Evolutionary conservation across 1,284 basidiomycete genomes (phyloP).

Genomic region (Ustanciosporium gigantosporum): DNA sequence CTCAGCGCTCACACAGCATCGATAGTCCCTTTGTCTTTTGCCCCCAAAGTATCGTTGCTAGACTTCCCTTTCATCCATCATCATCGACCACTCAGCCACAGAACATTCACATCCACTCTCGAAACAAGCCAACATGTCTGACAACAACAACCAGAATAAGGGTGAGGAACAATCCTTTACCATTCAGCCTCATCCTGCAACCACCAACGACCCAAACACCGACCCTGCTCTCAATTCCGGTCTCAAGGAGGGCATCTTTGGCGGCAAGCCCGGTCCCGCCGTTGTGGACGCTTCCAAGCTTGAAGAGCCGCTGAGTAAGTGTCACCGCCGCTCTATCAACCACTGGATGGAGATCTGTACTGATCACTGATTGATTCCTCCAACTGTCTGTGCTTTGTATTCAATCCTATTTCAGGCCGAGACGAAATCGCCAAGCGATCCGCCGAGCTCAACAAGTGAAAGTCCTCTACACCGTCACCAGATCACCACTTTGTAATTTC

Average conservation of each 20-base stretch:
- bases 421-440: slow-evolving; percentile 47
- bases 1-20: too few relatives aligned
- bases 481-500: background rate
- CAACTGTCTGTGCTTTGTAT: too few relatives aligned
- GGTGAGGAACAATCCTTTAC: slow-evolving; percentile 43
- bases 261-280: slow-evolving; percentile 31
- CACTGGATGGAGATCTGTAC: too few relatives aligned
- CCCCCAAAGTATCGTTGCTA: too few relatives aligned
- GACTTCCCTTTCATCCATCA: too few relatives aligned
- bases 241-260: slow-evolving; percentile 21
- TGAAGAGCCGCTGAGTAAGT: slow-evolving; percentile 35
- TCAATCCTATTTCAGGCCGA: slow-evolving; percentile 5
- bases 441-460: slow-evolving; percentile 46
- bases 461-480: background rate
- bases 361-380: too few relatives aligned
- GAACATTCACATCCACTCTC: background rate
- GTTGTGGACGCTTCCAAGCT: slow-evolving; percentile 25
- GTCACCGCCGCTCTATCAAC: background rate
- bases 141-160: slow-evolving; percentile 34
- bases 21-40: too few relatives aligned
- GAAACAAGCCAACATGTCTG: slow-evolving; percentile 18
- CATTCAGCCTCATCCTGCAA: slow-evolving; percentile 49
- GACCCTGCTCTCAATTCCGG: slow-evolving; percentile 36
- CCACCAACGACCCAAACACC: slow-evolving; percentile 44
- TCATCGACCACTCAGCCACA: too few relatives aligned